Evolutionary conservation across 73 alveolate genomes (phyloP).

Genomic region (Tetrahymena malaccensis): DNA sequence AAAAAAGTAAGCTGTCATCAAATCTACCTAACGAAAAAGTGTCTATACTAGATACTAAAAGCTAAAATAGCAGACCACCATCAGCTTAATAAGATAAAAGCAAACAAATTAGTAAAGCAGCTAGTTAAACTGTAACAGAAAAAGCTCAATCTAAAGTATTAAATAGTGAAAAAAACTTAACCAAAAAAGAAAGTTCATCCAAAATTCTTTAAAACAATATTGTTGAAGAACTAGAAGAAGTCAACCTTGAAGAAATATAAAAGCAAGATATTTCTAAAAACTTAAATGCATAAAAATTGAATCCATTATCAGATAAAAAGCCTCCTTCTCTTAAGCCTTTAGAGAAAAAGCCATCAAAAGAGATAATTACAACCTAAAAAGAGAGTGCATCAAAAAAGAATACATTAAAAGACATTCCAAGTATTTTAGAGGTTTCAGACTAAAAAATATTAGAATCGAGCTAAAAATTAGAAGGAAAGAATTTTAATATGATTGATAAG

Average conservation of each 20-base stretch:
- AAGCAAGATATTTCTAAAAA: not conserved
- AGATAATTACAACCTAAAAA: not conserved
- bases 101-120: not conserved
- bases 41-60: not conserved
- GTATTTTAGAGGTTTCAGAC: not conserved
- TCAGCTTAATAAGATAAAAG: not conserved
- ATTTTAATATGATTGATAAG: not conserved
- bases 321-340: not conserved
- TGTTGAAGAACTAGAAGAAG: not conserved
- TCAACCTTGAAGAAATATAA: not conserved
- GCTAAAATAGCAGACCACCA: not conserved
- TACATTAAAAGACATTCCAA: not conserved
- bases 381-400: not conserved
- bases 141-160: not conserved
- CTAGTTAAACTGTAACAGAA: not conserved
- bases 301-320: not conserved
- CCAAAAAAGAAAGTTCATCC: not conserved
- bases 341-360: not conserved
- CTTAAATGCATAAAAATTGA: not conserved
- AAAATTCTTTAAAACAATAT: not conserved
- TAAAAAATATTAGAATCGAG: not conserved
- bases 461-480: not conserved
- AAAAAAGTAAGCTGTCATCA: not conserved
- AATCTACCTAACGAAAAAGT: not conserved
- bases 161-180: not conserved